Evolutionary conservation across 495 filamentous ascomycete genomes (phyloP).

Genomic region (Podospora tetraspora): DNA sequence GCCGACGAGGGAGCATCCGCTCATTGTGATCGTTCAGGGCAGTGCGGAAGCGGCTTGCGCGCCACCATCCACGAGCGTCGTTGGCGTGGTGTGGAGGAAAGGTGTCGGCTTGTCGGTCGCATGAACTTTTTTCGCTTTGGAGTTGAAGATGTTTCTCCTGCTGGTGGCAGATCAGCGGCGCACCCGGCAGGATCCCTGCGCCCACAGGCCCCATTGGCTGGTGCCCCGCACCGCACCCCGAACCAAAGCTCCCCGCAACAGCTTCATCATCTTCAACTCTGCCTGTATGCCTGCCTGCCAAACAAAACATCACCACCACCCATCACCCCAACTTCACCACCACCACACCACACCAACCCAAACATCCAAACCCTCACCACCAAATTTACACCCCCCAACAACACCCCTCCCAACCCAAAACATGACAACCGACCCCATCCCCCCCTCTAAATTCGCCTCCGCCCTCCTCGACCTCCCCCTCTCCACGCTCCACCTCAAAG

Average conservation of each 20-base stretch:
- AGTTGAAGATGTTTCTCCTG: neutral
- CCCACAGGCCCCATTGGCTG: neutral
- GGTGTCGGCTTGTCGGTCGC: neutral
- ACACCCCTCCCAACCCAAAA: no score
- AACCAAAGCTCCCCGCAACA: neutral
- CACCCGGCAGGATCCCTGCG: neutral
- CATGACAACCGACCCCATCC: slow-evolving; percentile 56
- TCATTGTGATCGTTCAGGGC: slow-evolving; percentile 20
- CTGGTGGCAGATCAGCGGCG: neutral
- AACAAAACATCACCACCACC: slow-evolving; percentile 2
- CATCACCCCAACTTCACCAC: neutral
- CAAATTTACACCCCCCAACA: no score
- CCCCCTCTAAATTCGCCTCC: slow-evolving; percentile 58
- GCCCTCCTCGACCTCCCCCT: slow-evolving; percentile 70
- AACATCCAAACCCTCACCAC: neutral
- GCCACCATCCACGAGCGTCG: slow-evolving; percentile 24
- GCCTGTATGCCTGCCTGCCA: neutral
- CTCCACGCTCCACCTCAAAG: slow-evolving; percentile 69
- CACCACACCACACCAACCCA: neutral
- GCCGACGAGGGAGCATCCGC: slow-evolving; percentile 23
- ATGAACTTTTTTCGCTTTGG: neutral
- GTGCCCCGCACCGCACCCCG: neutral
- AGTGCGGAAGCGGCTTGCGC: slow-evolving; percentile 24
- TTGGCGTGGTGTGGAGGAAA: neutral
- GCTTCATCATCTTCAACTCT: slow-evolving; percentile 4